Conservation (phyloP, 768 basidiomycete species). For the Boletus rubroflammeus region DNA sequence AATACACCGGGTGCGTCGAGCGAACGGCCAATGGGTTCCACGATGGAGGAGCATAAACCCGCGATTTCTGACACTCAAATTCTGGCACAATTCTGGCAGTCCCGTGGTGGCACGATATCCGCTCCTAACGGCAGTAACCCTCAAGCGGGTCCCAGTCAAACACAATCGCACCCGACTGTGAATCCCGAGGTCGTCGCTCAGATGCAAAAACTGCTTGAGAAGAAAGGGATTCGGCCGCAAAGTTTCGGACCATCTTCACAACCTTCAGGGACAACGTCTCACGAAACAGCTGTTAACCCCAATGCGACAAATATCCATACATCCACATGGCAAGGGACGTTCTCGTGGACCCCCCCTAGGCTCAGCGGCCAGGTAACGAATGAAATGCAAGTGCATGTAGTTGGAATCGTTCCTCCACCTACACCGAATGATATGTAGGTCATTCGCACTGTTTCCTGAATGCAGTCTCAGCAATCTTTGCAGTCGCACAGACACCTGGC, state of each 20-base stretch:
- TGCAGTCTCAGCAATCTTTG: slow-evolving; percentile 1
- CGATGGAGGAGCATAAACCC: slow-evolving; percentile 22
- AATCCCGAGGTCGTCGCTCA: slow-evolving; percentile 34
- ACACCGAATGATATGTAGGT: slow-evolving; percentile 36
- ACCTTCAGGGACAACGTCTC: slow-evolving; percentile 15
- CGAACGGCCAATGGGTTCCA: slow-evolving; percentile 3
- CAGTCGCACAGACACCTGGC: slow-evolving; percentile 57
- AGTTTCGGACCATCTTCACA: slow-evolving; percentile 15
- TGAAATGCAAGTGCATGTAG: slow-evolving; percentile 41
- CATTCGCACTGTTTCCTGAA: not conserved
- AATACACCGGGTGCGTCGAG: slow-evolving; percentile 2
- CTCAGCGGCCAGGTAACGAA: slow-evolving; percentile 35
- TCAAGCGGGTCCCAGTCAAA: slow-evolving; percentile 16
- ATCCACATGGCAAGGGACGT: slow-evolving; percentile 44
- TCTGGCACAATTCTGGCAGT: slow-evolving; percentile 28
- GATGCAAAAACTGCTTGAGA: slow-evolving; percentile 49
- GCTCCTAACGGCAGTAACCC: slow-evolving; percentile 1
- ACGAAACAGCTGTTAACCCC: slow-evolving; percentile 6
- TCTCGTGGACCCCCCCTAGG: slow-evolving; percentile 40
- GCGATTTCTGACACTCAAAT: slow-evolving; percentile 22
- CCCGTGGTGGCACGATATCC: slow-evolving; percentile 20
- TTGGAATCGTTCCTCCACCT: slow-evolving; percentile 17
- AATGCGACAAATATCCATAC: slow-evolving; percentile 1
- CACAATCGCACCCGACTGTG: not conserved
- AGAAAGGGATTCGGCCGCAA: slow-evolving; percentile 34